Percentiles rank a stretch among this genome's conserved stretches.
Conservation (phyloP, 768 basidiomycete species). For the Boletus sp. region DNA sequence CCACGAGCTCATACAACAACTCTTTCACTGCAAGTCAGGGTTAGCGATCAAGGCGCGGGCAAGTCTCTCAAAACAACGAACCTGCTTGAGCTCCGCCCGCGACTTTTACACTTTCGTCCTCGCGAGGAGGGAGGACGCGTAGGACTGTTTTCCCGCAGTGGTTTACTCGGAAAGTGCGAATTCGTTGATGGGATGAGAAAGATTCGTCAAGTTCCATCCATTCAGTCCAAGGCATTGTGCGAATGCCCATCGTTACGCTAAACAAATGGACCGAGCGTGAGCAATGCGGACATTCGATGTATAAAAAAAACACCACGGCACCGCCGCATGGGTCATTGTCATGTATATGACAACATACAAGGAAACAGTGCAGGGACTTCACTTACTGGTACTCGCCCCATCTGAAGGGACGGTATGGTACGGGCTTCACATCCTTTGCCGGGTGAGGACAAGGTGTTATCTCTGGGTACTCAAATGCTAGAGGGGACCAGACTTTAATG, state of each 20-base stretch:
- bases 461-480: conserved; percentile 49
- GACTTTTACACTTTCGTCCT: conserved; percentile 37
- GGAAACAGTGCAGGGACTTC: background rate
- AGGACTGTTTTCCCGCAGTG: conserved; percentile 49
- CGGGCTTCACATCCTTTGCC: conserved; percentile 48
- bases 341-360: background rate
- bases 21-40: conserved; percentile 49
- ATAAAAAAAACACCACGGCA: background rate
- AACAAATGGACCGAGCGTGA: background rate
- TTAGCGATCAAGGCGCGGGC: background rate
- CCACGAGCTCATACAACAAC: conserved; percentile 64
- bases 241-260: conserved; percentile 73
- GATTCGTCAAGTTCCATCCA: conserved; percentile 76
- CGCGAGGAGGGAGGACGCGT: conserved; percentile 43
- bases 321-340: background rate
- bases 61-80: conserved; percentile 4
- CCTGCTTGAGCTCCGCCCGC: conserved; percentile 34
- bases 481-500: conserved; percentile 51
- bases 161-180: conserved; percentile 53
- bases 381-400: conserved; percentile 68
- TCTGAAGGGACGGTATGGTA: conserved; percentile 68
- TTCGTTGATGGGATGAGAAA: conserved; percentile 52
- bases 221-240: conserved; percentile 65
- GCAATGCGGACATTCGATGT: background rate
- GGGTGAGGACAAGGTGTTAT: conserved; percentile 41